phyloP scores from a whole-genome alignment of 2,329 filamentous ascomycete species.

The Aspergillus luchuensis region DNA sequence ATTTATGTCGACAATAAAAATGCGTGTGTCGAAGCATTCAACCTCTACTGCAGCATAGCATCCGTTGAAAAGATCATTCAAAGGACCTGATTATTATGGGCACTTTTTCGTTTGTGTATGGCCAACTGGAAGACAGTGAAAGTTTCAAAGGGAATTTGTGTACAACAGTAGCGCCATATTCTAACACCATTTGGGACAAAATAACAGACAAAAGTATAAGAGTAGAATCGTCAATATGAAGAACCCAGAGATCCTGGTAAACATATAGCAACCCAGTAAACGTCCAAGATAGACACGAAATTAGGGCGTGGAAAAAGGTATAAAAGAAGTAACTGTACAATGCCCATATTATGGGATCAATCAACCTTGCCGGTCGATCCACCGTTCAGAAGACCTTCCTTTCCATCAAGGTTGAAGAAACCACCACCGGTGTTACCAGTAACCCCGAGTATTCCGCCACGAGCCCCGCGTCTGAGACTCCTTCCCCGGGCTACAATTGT shows the following conservation, averaged over 20 bases:
- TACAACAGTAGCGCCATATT: neutral
- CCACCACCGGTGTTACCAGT: conserved; percentile 37
- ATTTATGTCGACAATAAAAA: neutral
- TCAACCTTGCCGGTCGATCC: conserved; percentile 51
- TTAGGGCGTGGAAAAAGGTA: conserved; percentile 19
- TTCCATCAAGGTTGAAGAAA: conserved; percentile 53
- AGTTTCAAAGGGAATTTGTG: neutral
- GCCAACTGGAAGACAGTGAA: neutral
- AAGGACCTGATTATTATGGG: neutral
- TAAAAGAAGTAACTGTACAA: conserved; percentile 37
- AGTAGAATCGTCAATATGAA: neutral
- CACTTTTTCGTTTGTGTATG: neutral
- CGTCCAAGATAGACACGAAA: conserved; percentile 11
- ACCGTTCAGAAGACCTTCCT: conserved; percentile 49
- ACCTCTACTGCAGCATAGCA: too few species aligned
- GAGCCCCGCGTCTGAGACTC: conserved; percentile 30
- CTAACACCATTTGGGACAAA: neutral
- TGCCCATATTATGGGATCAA: conserved; percentile 32
- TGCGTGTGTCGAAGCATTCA: too few species aligned
- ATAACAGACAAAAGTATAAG: neutral
- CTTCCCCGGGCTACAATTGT: conserved; percentile 39
- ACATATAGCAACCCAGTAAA: neutral
- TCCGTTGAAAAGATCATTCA: too few species aligned
- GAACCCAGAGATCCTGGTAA: neutral
- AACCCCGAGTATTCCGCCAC: conserved; percentile 42